These are phyloP conservation scores for Inga leiocalycina DNA, from an alignment of 306 rosid genomes.

Conservation along the genomic window DNA sequence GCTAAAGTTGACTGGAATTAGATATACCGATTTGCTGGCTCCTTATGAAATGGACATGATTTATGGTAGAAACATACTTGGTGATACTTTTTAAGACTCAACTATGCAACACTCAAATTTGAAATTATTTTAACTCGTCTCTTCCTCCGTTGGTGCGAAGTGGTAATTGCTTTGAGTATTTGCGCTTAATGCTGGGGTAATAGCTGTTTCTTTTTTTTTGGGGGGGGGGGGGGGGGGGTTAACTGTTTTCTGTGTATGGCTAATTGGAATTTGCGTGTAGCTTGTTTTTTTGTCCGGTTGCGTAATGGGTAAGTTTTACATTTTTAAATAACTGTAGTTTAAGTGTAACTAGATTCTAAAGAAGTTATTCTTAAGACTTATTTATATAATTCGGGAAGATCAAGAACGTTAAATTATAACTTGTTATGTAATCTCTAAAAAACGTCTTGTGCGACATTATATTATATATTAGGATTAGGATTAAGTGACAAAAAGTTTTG, in stretches of 20 bases:
- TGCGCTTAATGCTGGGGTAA: neutral
- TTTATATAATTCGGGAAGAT: no score
- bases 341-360: no score
- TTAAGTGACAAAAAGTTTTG: no score
- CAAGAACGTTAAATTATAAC: no score
- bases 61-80: neutral
- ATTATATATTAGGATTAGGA: no score
- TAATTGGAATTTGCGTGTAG: no score
- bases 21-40: neutral
- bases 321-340: no score
- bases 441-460: no score
- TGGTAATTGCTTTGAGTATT: neutral
- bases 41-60: neutral
- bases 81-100: neutral
- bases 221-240: no score
- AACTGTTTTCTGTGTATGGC: neutral
- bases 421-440: no score
- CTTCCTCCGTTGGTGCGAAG: neutral
- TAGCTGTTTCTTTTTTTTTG: no score
- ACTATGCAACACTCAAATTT: neutral
- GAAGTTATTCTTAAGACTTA: no score
- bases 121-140: neutral
- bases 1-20: neutral
- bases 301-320: neutral
- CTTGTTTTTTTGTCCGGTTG: neutral